Base-by-base conservation (phyloP, 108 stramenopile species). In the Mayamaea pseudoterrestris region DNA sequence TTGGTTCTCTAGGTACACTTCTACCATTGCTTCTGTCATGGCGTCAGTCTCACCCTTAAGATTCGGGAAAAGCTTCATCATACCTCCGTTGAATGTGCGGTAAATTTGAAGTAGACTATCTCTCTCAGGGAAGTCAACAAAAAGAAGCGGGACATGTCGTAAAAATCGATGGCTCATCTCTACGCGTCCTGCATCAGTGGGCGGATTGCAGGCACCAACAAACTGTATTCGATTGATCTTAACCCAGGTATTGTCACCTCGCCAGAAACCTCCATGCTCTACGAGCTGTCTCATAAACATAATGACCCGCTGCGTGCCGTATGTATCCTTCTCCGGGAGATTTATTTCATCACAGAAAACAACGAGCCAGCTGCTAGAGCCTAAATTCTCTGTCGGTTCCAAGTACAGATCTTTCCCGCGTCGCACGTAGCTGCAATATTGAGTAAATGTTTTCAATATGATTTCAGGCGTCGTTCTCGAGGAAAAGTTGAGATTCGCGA, bases 281-380 rank as follows among this genome's bases (percentile, higher is more conserved):
- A 90, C 88, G 45, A 97, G 76, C 55, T 95, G 95, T 22, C 98
- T 68, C 93, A 99, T 78, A 53, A 99, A 95, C 69, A 78, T 90
- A 23, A 99, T 91, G 5, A 96, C 97, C 16, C 82, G 62, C 65
- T 96, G 97, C 1, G 97, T 98, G 13, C 97, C 98, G 46, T 98
- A 99, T 8, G 72, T 52, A 61, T 99, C 98, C 41, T 92, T 67
- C 9, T 80, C 87, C 3, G 97, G 97, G 34, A 99, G 73, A 66
- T 99, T 99, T 67, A 98, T 90, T 68, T 99, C 98, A 53, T 99
- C 98, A 51, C 93, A 96, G 67, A 99, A 98, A 3, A 99, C 80
- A 28, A 98, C 96, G 11, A 99, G 80, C 94, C 92, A 94, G 42
- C 63, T 83, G 30, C 69, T 58, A 3, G 74, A 60, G 2, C 83